These are phyloP conservation scores for Monosporozyma yasuniensis DNA, from an alignment of 805 yeast genomes.

Conservation along the genomic window DNA sequence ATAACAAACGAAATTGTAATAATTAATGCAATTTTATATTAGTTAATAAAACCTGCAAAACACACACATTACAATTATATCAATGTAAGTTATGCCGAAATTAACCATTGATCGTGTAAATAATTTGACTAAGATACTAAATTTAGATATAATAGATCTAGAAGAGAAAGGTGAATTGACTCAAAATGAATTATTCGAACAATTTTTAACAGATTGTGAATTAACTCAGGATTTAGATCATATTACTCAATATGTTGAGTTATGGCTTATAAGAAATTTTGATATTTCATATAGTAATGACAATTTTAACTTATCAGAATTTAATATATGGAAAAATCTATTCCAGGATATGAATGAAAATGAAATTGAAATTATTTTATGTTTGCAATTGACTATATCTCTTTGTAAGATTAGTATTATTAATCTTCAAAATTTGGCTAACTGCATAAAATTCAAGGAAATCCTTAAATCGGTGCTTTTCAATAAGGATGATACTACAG, in stretches of 20 bases:
- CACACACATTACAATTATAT: not conserved
- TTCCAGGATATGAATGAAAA: slow-evolving; percentile 2
- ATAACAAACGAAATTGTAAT: too few relatives aligned
- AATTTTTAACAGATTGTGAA: not conserved
- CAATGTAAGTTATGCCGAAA: not conserved
- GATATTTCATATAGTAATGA: slow-evolving; percentile 12
- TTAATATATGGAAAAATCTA: slow-evolving; percentile 11
- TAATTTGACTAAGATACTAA: not conserved
- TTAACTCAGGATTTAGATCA: not conserved
- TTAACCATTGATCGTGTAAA: not conserved
- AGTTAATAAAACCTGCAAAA: not conserved
- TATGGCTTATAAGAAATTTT: slow-evolving; percentile 13
- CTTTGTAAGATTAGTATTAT: slow-evolving; percentile 17
- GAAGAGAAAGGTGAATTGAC: not conserved
- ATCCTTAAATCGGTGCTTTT: not conserved
- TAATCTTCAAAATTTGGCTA: slow-evolving; percentile 16
- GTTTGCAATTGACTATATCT: slow-evolving; percentile 18
- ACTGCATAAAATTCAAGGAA: not conserved
- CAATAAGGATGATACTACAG: not conserved
- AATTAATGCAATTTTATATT: not conserved
- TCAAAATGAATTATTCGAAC: not conserved
- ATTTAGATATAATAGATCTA: not conserved
- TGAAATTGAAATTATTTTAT: not conserved
- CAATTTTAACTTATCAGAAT: slow-evolving; percentile 11
- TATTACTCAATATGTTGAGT: slow-evolving; percentile 15